phyloP scores from a whole-genome alignment of 1,284 basidiomycete genomes.

The Bondarzewia mesenterica region DNA sequence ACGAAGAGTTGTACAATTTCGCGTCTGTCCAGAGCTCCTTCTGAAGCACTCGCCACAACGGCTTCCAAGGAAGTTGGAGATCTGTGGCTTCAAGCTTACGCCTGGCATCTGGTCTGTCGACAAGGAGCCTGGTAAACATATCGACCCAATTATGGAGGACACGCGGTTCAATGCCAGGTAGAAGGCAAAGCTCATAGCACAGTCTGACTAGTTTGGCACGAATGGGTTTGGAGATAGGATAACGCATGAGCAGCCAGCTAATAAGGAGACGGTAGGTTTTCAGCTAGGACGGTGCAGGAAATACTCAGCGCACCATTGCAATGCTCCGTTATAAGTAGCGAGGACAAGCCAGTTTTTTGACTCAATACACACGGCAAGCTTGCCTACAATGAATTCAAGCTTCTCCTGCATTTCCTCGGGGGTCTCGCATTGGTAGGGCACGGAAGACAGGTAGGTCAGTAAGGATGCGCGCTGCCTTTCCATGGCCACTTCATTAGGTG shows the following conservation, averaged over 20 bases:
- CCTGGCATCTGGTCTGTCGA: conserved; percentile 52
- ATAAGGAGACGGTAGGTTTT: neutral
- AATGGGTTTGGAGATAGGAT: conserved; percentile 66
- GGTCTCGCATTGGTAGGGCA: conserved; percentile 78
- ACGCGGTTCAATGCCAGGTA: conserved; percentile 70
- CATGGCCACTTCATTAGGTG: conserved; percentile 23
- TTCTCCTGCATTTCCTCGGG: conserved; percentile 69
- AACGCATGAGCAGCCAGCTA: conserved; percentile 80
- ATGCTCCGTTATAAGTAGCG: conserved; percentile 63
- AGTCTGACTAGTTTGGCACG: conserved; percentile 75
- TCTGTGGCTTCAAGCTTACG: conserved; percentile 63
- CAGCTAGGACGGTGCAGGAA: neutral
- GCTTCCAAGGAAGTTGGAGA: conserved; percentile 67
- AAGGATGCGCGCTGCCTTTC: conserved; percentile 54
- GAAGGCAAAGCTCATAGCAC: conserved; percentile 73
- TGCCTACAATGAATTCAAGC: conserved; percentile 67
- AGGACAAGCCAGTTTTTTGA: conserved; percentile 70
- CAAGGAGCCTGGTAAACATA: conserved; percentile 63
- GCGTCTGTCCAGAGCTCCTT: conserved; percentile 71
- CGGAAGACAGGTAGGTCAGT: conserved; percentile 52
- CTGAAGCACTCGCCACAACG: conserved; percentile 64
- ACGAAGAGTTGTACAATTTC: conserved; percentile 46
- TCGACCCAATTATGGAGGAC: conserved; percentile 66
- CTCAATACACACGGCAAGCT: conserved; percentile 66
- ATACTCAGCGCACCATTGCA: conserved; percentile 52